Evolutionary conservation across 2,329 filamentous ascomycete genomes (phyloP), one percentile per base, ranked within the genome.

Genomic region (Didymella segeticola): DNA sequence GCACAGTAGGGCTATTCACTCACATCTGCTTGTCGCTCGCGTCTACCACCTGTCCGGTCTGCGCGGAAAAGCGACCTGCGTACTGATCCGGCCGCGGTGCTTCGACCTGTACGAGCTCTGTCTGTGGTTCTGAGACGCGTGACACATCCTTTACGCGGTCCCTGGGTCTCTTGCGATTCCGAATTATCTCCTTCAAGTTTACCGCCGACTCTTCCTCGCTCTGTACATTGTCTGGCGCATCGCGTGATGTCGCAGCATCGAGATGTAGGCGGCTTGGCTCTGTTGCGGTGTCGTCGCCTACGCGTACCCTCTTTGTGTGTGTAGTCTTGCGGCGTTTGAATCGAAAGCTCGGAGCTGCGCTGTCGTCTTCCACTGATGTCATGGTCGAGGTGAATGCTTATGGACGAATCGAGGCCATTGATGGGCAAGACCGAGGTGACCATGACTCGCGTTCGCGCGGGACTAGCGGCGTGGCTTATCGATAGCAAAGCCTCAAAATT

Each of bases 1-100:
- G n/a, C 5, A 14, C 1, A 8, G 25, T 22, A 10, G 10, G 20
- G 15, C 15, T 30, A 22, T 14, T 46, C 51, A 85, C 88, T 86
- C 83, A 93, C 90, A 93, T 91, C 78, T 93, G 89, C 76, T 81
- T 88, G 72, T 92, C 88, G 31, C 79, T 74, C 19, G 84, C 72
- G 50, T 89, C 87, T 27, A 83, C 82, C 0, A 87, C 80, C 56
- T 87, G 76, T 0, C 89, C 89, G 0, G 88, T 91, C 72, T 90
- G 89, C 53, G 86, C 84, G 47, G 86, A 86, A 69, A 93, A 93
- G 33, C 88, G 85, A 31, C 56, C 60, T 1, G 57, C 56, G 38
- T 71, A 72, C 22, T 53, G 55, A 17, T 43, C 36, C 11, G 23
- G 49, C 29, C 51, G 59, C 22, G 60, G 59, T 36, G 54, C 56